Conservation (phyloP, 805 yeast species). For the Suhomyces emberorum region DNA sequence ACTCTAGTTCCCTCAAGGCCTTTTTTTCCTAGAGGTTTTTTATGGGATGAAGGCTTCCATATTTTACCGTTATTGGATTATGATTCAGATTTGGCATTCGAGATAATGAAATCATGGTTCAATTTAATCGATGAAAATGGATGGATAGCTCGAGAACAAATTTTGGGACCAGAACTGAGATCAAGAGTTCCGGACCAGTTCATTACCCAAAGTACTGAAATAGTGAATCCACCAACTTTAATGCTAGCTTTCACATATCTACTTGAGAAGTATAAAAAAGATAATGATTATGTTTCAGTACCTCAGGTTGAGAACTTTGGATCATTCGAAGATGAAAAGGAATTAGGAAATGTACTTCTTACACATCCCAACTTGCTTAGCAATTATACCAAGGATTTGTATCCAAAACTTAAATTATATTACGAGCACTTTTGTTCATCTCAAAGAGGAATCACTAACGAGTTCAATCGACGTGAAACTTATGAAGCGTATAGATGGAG, state of each 20-base stretch:
- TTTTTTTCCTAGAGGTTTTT: constrained; percentile 93
- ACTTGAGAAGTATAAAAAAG: constrained; percentile 33
- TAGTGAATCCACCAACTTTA: constrained; percentile 95
- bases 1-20: constrained; percentile 89
- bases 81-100: constrained; percentile 78
- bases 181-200: constrained; percentile 82
- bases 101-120: constrained; percentile 86
- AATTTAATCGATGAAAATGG: constrained; percentile 81
- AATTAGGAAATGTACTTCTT: constrained; percentile 51
- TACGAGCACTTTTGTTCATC: constrained; percentile 82
- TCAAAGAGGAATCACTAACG: constrained; percentile 71
- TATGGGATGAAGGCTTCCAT: constrained; percentile 99
- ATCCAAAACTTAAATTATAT: constrained; percentile 73
- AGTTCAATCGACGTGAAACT: constrained; percentile 55
- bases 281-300: constrained; percentile 19
- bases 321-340: constrained; percentile 11
- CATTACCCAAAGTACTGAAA: constrained; percentile 78
- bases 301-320: constrained; percentile 19
- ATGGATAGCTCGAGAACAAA: constrained; percentile 96
- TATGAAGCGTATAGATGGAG: constrained; percentile 86
- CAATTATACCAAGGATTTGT: constrained; percentile 59
- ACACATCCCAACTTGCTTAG: constrained; percentile 56
- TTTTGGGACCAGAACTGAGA: constrained; percentile 87
- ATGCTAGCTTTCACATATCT: constrained; percentile 67
- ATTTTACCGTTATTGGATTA: constrained; percentile 75